Evolutionary conservation across 164 flowering plant species (phyloP), one percentile per base, ranked within the genome.

Genomic region (Kalanchoe fedtschenkoi): DNA sequence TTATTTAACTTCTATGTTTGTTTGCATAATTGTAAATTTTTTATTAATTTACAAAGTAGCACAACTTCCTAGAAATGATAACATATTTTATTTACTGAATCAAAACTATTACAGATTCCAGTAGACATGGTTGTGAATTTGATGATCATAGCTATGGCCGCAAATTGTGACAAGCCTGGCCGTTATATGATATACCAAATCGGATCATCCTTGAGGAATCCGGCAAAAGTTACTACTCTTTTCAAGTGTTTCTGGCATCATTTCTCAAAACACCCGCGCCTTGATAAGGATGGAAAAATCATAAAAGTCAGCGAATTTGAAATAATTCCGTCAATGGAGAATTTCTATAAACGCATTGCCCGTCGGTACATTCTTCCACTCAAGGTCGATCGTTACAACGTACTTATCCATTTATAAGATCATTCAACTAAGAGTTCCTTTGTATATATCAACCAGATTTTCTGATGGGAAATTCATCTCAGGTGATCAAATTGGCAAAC

Each of bases 321-420:
- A 1, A 22, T 70, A 19, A 17, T 72, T 30, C 61, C 26, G 53
- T 65, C 54, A 24, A 70, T 76, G 74, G 72, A 55, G 11, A 66
- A 68, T 57, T 73, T 73, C 61, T 59, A 43, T 1, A 70, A 62
- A 62, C 71, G 70, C 69, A 68, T 70, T 0, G 34, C 68, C 6
- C 11, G 77, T 29, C 80, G 72, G 13, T 82, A 78, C 72, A 5
- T 77, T 43, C 60, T 85, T 0, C 80, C 79, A 0, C 62, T 89
- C 4, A 79, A 82, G 92, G 96, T 88, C 24, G 1, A 19, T 13
- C n/a, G 43, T 13, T 5, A n/a, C n/a, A n/a, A n/a, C n/a, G n/a
- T n/a, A n/a, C n/a, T n/a, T n/a, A n/a, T n/a, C n/a, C n/a, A n/a
- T n/a, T n/a, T n/a, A n/a, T n/a, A n/a, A n/a, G n/a, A n/a, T 42